These are phyloP conservation scores for Onygena corvina DNA, from an alignment of 2,329 filamentous ascomycete species.

Conservation along the genomic window DNA sequence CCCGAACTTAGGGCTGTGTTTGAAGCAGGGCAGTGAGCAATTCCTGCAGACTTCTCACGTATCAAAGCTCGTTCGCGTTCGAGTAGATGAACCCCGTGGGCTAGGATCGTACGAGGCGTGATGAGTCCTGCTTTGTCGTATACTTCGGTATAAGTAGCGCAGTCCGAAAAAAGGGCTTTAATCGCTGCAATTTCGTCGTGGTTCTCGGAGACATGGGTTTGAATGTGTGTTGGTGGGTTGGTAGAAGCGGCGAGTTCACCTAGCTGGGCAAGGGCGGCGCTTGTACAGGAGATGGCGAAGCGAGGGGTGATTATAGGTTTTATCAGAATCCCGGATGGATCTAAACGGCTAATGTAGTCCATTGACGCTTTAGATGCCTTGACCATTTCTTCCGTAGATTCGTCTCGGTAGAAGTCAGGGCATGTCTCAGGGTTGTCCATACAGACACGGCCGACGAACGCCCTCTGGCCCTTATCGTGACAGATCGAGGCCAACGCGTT, in stretches of 20 bases:
- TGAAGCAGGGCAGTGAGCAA: constrained; percentile 77
- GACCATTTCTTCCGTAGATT: constrained; percentile 47
- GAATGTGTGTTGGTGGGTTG: constrained; percentile 49
- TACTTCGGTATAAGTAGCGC: constrained; percentile 56
- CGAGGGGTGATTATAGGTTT: constrained; percentile 66
- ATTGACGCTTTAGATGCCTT: constrained; percentile 49
- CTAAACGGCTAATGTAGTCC: constrained; percentile 52
- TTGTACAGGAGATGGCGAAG: constrained; percentile 47
- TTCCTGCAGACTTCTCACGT: constrained; percentile 47
- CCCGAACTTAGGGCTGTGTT: constrained; percentile 77
- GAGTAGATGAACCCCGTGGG: constrained; percentile 68
- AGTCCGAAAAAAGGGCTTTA: constrained; percentile 52
- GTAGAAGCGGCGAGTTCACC: constrained; percentile 52
- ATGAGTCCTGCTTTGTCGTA: constrained; percentile 66
- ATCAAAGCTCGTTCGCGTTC: constrained; percentile 56
- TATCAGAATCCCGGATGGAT: constrained; percentile 52
- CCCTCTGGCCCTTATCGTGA: constrained; percentile 66
- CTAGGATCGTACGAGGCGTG: constrained; percentile 62
- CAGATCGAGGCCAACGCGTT: constrained; percentile 82
- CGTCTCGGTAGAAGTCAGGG: constrained; percentile 70
- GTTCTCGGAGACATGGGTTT: constrained; percentile 89
- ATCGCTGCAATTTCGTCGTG: constrained; percentile 61
- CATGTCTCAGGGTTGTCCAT: constrained; percentile 63
- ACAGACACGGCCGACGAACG: constrained; percentile 85
- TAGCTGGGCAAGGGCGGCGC: constrained; percentile 47